A percentile compares a stretch with the other conserved stretches of the same genome.
Conservation (phyloP, 352 stramenopile genomes). For the Stephanocyclus meneghinianus region DNA sequence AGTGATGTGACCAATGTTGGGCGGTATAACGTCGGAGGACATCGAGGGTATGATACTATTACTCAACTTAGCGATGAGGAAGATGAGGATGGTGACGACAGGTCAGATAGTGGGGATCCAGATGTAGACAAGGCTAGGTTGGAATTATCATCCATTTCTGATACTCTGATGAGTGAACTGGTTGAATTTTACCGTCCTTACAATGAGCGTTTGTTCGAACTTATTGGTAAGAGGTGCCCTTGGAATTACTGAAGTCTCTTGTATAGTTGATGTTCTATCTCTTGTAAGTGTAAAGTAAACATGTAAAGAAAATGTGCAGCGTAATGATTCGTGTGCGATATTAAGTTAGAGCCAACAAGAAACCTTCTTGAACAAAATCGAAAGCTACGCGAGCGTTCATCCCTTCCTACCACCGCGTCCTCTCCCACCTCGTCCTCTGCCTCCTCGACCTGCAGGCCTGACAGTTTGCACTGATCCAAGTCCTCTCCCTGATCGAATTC, state of each 20-base stretch:
- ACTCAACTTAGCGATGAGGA: constrained; percentile 48
- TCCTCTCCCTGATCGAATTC: constrained; percentile 9
- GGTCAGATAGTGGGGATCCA: neutral
- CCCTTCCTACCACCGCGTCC: constrained; percentile 2
- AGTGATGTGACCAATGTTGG: constrained; percentile 52
- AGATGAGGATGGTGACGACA: constrained; percentile 18
- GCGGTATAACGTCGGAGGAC: constrained; percentile 77
- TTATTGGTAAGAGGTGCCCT: constrained; percentile 68
- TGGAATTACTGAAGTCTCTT: constrained; percentile 48
- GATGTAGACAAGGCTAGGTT: constrained; percentile 1
- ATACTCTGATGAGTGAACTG: constrained; percentile 60
- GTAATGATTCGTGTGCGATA: neutral
- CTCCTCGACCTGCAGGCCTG: neutral
- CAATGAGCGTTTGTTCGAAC: constrained; percentile 80
- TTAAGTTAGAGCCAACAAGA: neutral
- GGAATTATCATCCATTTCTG: constrained; percentile 57
- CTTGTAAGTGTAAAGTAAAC: neutral
- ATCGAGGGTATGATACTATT: constrained; percentile 77
- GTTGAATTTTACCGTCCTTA: constrained; percentile 71
- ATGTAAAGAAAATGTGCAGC: neutral
- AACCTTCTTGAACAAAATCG: neutral
- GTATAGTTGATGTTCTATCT: neutral
- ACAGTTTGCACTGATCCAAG: constrained; percentile 16
- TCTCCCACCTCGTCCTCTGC: constrained; percentile 4
- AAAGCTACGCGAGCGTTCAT: neutral